Evolutionary conservation across 805 yeast species (phyloP).

Genomic region (Candida jianshihensis): DNA sequence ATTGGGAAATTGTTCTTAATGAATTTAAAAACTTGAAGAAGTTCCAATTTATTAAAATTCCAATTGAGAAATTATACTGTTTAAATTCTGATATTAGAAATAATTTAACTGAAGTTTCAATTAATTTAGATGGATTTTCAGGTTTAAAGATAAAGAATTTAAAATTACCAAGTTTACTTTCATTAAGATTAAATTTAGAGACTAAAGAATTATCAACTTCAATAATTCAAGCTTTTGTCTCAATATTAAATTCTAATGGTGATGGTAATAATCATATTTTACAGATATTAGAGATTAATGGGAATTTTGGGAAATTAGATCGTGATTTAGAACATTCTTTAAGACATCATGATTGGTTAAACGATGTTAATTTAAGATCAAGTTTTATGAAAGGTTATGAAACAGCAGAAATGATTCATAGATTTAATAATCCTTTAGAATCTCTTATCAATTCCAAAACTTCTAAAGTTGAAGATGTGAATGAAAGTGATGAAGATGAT

Average conservation of each 20-base stretch:
- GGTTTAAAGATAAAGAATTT: neutral
- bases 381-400: constrained; percentile 9
- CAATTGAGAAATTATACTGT: constrained; percentile 12
- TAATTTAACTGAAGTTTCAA: constrained; percentile 6
- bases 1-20: constrained; percentile 15
- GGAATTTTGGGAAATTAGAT: constrained; percentile 16
- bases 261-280: neutral
- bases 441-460: neutral
- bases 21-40: constrained; percentile 8
- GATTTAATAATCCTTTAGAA: neutral
- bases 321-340: constrained; percentile 13
- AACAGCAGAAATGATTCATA: neutral
- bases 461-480: neutral
- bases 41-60: constrained; percentile 11
- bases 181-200: constrained; percentile 10
- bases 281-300: constrained; percentile 14
- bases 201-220: neutral
- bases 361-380: constrained; percentile 7
- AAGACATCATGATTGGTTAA: constrained; percentile 10
- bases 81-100: constrained; percentile 1
- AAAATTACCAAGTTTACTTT: constrained; percentile 8
- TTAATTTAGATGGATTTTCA: constrained; percentile 5
- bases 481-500: constrained; percentile 1
- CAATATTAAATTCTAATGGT: neutral
- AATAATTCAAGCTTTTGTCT: neutral